These are phyloP conservation scores for Colletotrichum plurivorum DNA, from an alignment of 2,329 filamentous ascomycete species.

Conservation along the genomic window DNA sequence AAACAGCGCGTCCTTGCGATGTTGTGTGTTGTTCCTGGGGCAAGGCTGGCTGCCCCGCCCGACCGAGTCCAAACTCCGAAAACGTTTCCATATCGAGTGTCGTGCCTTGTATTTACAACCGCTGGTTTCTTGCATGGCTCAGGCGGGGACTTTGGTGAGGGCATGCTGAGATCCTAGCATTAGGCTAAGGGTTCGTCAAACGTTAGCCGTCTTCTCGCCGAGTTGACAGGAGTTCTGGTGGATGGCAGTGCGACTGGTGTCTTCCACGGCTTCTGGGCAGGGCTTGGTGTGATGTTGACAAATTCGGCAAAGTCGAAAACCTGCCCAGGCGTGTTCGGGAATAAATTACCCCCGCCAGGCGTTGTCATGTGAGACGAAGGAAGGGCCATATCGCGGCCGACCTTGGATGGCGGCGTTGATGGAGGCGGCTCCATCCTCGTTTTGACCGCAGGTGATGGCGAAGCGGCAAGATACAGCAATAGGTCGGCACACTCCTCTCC, in stretches of 20 bases:
- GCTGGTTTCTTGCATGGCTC: not conserved
- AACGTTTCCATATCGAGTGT: too few species aligned
- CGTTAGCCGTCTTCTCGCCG: slow-evolving; percentile 82
- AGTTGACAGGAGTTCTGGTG: slow-evolving; percentile 71
- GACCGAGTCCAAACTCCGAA: too few species aligned
- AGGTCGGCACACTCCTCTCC: slow-evolving; percentile 87
- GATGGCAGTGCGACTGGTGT: slow-evolving; percentile 75
- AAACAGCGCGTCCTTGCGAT: too few species aligned
- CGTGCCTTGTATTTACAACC: not conserved
- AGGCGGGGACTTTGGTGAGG: not conserved
- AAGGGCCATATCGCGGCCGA: slow-evolving; percentile 73
- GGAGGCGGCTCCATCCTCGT: slow-evolving; percentile 73
- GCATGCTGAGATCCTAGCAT: not conserved
- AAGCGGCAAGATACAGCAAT: slow-evolving; percentile 88
- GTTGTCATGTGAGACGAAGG: slow-evolving; percentile 93
- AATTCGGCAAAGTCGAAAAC: slow-evolving; percentile 96
- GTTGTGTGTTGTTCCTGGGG: too few species aligned
- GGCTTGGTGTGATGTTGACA: slow-evolving; percentile 96
- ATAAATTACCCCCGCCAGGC: slow-evolving; percentile 78
- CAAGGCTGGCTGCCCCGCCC: too few species aligned
- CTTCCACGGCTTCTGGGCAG: slow-evolving; percentile 90
- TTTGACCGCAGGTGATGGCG: slow-evolving; percentile 85
- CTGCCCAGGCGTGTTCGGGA: slow-evolving; percentile 85
- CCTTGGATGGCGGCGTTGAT: slow-evolving; percentile 81
- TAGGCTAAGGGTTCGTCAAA: slow-evolving; percentile 81